These are phyloP conservation scores for Petunia secreta DNA, from an alignment of 257 asterid species.

Conservation along the genomic window DNA sequence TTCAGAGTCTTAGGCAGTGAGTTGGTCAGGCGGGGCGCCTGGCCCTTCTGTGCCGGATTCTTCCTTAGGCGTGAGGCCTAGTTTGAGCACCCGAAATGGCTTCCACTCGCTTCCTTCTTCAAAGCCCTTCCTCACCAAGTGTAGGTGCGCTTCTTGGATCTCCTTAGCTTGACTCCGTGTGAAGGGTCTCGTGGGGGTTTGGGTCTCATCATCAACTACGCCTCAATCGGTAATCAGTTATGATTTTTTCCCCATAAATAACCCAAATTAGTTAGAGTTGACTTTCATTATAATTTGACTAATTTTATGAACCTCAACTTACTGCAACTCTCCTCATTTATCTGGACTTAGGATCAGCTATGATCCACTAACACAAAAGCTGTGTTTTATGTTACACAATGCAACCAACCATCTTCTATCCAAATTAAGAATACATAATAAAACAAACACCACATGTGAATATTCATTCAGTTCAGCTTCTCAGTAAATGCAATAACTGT, in stretches of 20 bases:
- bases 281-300: neutral
- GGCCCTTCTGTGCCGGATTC: no score
- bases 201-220: no score
- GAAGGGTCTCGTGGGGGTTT: no score
- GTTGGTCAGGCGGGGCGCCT: no score
- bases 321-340: neutral
- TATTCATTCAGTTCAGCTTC: neutral
- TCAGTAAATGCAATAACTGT: neutral
- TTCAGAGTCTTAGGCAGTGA: no score
- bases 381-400: neutral
- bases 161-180: no score
- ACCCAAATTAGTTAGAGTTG: neutral
- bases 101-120: no score
- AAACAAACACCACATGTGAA: constrained; percentile 7
- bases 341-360: neutral
- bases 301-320: neutral
- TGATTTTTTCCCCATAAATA: neutral
- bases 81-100: no score
- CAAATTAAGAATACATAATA: neutral
- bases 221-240: neutral
- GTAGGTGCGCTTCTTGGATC: no score
- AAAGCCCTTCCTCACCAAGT: no score
- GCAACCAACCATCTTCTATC: neutral
- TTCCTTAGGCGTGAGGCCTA: no score
- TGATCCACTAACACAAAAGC: neutral